Base-by-base conservation (phyloP, 1,284 basidiomycete species). In the Boletus smithii region DNA sequence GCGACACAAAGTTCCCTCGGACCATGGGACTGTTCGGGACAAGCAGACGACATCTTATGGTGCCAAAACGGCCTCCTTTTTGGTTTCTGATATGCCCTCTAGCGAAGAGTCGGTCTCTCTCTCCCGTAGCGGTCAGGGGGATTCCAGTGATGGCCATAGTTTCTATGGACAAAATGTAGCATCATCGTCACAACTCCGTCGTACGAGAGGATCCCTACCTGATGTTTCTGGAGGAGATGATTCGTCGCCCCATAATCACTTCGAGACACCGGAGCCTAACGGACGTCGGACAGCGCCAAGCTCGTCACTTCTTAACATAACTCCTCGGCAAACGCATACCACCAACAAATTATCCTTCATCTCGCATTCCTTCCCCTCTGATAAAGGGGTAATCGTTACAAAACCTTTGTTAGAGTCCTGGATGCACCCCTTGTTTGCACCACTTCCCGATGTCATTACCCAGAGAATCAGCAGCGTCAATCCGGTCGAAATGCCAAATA, bases 401-500 rank as follows among this genome's bases (percentile, higher is more conserved):
- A 74, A 72, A 44, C 62, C 73, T 27, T 59, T 42, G 22, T 54
- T 75, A 48, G 75, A 81, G 50, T 75, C 80, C 1, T 86, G 83
- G 82, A 65, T 56, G 38, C 73, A 83, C 54, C 69, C 73, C 3
- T 65, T 72, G 8, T 86, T 85, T 57, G 72, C 76, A 20, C 74
- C 82, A 3, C 74, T 86, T 40, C 83, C 83, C 4, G 70, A 73
- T 9, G 62, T 66, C 42, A 71, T 85, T 33, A 54, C 71, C 31
- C 71, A 73, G 45, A 70, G 73, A 45, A 69, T 85, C 14, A 65
- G 64, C 33, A 68, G 68, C 18, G 69, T 80, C 37, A 76, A 75
- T 55, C 71, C 74, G 13, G 70, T 73, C 30, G 82, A 84, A 57
- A 79, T 85, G 75, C 83, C 84, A 3, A 69, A 68, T 39, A 73